These are phyloP conservation scores for Inonotus hispidus DNA, from an alignment of 1,284 basidiomycete species.

Conservation along the genomic window DNA sequence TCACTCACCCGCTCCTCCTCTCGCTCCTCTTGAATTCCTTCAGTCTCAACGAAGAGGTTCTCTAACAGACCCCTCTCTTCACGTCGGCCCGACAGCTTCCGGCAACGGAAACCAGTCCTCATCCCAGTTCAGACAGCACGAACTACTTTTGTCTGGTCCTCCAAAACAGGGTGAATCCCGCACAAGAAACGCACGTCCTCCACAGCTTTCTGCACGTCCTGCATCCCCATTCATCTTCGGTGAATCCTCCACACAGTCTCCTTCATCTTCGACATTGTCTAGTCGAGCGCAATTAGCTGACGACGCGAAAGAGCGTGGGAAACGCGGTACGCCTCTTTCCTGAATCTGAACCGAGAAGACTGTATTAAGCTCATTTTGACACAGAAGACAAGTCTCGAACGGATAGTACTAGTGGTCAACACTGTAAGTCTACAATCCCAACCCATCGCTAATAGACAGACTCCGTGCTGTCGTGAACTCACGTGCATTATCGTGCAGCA, in stretches of 20 bases:
- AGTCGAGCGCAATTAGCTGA: conserved; percentile 44
- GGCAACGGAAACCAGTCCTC: conserved; percentile 24
- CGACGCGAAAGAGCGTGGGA: conserved; percentile 16
- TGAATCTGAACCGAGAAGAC: conserved; percentile 21
- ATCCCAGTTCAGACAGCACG: conserved; percentile 25
- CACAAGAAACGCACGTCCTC: conserved; percentile 28
- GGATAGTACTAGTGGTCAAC: conserved; percentile 12
- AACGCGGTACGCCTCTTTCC: conserved; percentile 25
- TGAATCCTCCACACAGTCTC: conserved; percentile 45
- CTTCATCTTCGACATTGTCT: conserved; percentile 42
- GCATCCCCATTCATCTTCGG: conserved; percentile 66
- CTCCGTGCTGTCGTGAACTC: conserved; percentile 16
- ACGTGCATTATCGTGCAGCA: conserved; percentile 23
- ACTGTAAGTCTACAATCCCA: background rate
- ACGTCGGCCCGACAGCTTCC: conserved; percentile 41
- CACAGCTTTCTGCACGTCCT: conserved; percentile 45
- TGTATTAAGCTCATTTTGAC: conserved; percentile 1
- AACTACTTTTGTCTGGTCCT: conserved; percentile 29
- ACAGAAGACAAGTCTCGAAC: conserved; percentile 6
- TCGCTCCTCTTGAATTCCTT: conserved; percentile 69
- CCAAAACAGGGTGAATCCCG: conserved; percentile 29
- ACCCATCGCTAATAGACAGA: background rate
- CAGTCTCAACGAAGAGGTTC: conserved; percentile 75
- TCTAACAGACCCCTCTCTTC: conserved; percentile 73
- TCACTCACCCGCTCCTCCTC: conserved; percentile 39